Evolutionary conservation across 768 basidiomycete species (phyloP).

Genomic region (Hemileccinum impolitum): DNA sequence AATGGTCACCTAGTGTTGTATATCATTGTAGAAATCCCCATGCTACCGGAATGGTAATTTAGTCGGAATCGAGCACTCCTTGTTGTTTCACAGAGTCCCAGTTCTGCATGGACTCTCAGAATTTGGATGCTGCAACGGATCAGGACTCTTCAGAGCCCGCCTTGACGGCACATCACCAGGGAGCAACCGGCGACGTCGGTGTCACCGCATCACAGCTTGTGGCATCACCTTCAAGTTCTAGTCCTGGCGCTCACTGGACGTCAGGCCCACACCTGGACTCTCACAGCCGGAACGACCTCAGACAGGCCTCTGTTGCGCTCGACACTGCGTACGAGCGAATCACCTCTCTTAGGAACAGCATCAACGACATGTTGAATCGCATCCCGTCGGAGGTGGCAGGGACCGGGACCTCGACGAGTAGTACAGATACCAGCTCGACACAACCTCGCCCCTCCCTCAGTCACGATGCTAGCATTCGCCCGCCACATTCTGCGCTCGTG

Average conservation of each 20-base stretch:
- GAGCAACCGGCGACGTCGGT: constrained; percentile 7
- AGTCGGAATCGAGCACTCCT: not conserved
- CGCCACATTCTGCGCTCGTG: constrained; percentile 29
- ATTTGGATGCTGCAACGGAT: constrained; percentile 5
- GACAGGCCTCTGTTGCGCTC: constrained; percentile 50
- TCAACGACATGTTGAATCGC: constrained; percentile 40
- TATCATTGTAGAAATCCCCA: constrained; percentile 7
- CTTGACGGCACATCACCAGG: constrained; percentile 13
- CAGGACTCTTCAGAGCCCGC: constrained; percentile 13
- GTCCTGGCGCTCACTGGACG: constrained; percentile 9
- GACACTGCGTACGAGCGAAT: constrained; percentile 55
- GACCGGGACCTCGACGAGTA: constrained; percentile 4
- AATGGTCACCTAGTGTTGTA: constrained; percentile 10
- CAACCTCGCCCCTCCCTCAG: constrained; percentile 8
- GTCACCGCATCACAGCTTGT: constrained; percentile 5
- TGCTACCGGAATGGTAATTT: not conserved
- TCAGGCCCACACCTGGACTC: constrained; percentile 10
- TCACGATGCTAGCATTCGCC: constrained; percentile 26
- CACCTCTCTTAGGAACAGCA: constrained; percentile 50
- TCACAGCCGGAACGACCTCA: constrained; percentile 38
- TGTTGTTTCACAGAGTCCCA: constrained; percentile 1
- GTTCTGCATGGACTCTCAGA: constrained; percentile 22
- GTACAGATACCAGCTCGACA: constrained; percentile 2
- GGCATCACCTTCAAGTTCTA: constrained; percentile 3
- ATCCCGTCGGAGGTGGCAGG: constrained; percentile 35